Percentiles rank a stretch among this genome's conserved stretches.
These are phyloP conservation scores for Euphorbia schlechtendalii DNA, from an alignment of 441 rosid species.

Conservation along the genomic window DNA sequence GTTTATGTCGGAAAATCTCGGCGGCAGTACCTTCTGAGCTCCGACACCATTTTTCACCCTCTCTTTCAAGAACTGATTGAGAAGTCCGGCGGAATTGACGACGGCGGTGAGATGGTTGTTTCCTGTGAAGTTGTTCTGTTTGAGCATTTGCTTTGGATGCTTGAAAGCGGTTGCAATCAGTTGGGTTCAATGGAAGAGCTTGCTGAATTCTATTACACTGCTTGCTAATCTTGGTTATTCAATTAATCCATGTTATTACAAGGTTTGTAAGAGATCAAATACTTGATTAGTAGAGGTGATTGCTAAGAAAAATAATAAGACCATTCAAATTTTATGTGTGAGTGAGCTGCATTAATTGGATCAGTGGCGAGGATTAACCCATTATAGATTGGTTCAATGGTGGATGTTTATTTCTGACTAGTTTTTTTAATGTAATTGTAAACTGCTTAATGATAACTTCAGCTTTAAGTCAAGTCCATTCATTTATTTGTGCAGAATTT, in stretches of 20 bases:
- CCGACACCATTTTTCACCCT: slow-evolving; percentile 58
- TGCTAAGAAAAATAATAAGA: background rate
- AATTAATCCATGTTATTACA: background rate
- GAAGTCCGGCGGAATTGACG: slow-evolving; percentile 33
- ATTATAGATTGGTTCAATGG: background rate
- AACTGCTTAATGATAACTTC: background rate
- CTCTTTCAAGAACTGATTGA: slow-evolving; percentile 66
- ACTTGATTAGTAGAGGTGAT: slow-evolving; percentile 4
- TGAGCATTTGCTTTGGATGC: slow-evolving; percentile 91
- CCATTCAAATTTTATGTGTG: background rate
- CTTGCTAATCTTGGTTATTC: slow-evolving; percentile 24
- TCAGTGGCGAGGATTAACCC: slow-evolving; percentile 8
- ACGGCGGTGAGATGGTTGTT: slow-evolving; percentile 39
- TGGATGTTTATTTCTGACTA: slow-evolving; percentile 1
- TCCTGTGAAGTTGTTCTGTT: slow-evolving; percentile 87
- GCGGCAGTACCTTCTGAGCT: slow-evolving; percentile 53
- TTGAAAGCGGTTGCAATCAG: slow-evolving; percentile 41
- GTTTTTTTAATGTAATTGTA: no score
- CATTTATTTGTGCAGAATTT: no score
- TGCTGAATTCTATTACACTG: slow-evolving; percentile 53
- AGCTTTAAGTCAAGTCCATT: no score
- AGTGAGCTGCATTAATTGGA: background rate
- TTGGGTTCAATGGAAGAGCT: slow-evolving; percentile 63
- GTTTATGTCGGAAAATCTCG: slow-evolving; percentile 84
- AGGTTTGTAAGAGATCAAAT: background rate